Percentiles rank a stretch among this genome's conserved stretches.
Evolutionary conservation across 106 monocot species (phyloP).

Genomic region (Acorus gramineus): DNA sequence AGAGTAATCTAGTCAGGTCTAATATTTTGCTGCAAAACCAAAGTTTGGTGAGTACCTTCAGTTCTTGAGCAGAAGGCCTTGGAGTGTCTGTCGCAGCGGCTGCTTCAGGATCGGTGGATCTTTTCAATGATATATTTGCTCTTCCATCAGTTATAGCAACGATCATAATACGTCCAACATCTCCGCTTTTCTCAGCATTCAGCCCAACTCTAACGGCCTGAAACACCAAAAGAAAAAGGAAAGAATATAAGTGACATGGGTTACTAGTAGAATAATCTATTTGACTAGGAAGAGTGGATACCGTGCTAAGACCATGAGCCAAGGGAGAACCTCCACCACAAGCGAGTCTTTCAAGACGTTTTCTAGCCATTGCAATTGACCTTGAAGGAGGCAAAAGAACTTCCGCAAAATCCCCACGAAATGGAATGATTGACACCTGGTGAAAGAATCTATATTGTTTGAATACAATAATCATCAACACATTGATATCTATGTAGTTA

Average conservation of each 20-base stretch:
- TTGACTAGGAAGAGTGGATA: no score
- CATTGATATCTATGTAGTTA: no score
- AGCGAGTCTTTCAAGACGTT: conserved; percentile 90
- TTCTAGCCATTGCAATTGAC: conserved; percentile 97
- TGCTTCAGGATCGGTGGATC: no score
- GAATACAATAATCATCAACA: no score
- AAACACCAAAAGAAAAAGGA: conserved; percentile 9
- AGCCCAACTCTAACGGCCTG: no score
- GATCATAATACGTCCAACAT: no score
- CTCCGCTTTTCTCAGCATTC: no score
- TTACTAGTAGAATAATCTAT: no score
- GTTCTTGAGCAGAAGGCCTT: no score
- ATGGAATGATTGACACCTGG: conserved; percentile 95
- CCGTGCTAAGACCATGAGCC: conserved; percentile 97
- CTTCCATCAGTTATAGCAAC: no score
- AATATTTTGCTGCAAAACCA: background rate
- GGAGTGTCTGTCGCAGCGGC: no score
- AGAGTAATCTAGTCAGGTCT: background rate
- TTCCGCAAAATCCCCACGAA: conserved; percentile 97
- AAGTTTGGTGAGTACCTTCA: background rate
- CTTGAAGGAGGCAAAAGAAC: conserved; percentile 96
- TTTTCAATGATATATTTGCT: no score
- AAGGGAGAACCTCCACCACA: conserved; percentile 99
- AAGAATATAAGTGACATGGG: conserved; percentile 5
- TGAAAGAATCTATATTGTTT: background rate